Percentiles rank a stretch among this genome's conserved stretches.
Conservation (phyloP, 2,329 filamentous ascomycete species). For the Pseudocercospora ulei region DNA sequence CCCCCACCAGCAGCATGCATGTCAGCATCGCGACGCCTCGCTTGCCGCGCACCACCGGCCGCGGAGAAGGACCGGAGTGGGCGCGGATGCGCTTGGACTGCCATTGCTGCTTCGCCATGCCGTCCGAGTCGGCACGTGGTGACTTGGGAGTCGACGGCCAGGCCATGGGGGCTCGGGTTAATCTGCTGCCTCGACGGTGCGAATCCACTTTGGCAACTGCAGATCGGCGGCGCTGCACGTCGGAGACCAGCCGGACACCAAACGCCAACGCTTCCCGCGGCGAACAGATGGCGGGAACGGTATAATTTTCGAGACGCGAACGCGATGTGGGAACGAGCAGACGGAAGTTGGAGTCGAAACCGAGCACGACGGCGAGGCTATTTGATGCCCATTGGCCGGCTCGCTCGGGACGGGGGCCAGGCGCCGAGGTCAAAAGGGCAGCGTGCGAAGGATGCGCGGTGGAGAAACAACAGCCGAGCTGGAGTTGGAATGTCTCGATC, state of each 20-base stretch:
- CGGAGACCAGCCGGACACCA: background rate
- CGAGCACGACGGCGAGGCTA: too few relatives aligned
- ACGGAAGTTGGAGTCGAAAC: too few relatives aligned
- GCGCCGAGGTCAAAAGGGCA: slow-evolving; percentile 2
- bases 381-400: slow-evolving; percentile 9
- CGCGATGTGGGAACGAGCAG: slow-evolving; percentile 3
- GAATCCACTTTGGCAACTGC: too few relatives aligned
- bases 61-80: slow-evolving; percentile 1
- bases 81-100: slow-evolving; percentile 2
- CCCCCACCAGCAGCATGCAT: slow-evolving; percentile 12
- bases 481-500: too few relatives aligned
- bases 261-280: slow-evolving; percentile 4
- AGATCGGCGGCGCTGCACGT: slow-evolving; percentile 6
- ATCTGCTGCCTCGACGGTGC: slow-evolving; percentile 3
- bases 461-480: too few relatives aligned
- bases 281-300: slow-evolving; percentile 1
- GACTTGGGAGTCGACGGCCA: slow-evolving; percentile 1
- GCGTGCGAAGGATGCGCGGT: slow-evolving; percentile 1
- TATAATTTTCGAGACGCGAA: background rate
- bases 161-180: slow-evolving; percentile 5
- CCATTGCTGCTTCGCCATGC: slow-evolving; percentile 9
- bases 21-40: slow-evolving; percentile 10
- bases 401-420: slow-evolving; percentile 6
- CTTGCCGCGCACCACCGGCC: slow-evolving; percentile 11
- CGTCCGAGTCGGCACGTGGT: background rate